A percentile compares a stretch with the other conserved stretches of the same genome.
These are phyloP conservation scores for Talaromyces verruculosus DNA, from an alignment of 2,329 filamentous ascomycete species.

Conservation along the genomic window DNA sequence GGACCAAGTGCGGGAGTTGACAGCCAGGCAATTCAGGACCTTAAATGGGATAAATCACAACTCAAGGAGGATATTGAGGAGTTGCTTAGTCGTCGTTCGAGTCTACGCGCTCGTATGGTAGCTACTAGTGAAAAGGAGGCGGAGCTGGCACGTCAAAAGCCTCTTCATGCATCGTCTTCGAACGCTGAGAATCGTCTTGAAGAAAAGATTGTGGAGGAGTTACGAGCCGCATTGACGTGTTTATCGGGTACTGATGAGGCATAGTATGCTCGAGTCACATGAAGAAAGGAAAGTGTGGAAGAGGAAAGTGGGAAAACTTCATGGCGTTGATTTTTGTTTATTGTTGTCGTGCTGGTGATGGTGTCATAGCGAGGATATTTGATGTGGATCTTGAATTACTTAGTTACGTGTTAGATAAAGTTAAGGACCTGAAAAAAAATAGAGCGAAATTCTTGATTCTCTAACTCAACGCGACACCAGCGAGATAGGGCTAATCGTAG, in stretches of 20 bases:
- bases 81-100: conserved; percentile 68
- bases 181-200: conserved; percentile 67
- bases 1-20: conserved; percentile 64
- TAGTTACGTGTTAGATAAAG: conserved; percentile 1
- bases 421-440: background rate
- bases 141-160: conserved; percentile 55
- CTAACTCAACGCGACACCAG: background rate
- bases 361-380: conserved; percentile 12
- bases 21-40: conserved; percentile 63
- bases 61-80: conserved; percentile 82
- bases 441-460: background rate
- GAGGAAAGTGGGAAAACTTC: background rate
- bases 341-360: background rate
- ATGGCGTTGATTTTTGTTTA: conserved; percentile 1
- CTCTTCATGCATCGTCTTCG: conserved; percentile 39
- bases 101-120: conserved; percentile 70
- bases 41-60: conserved; percentile 71
- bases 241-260: conserved; percentile 40
- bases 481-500: background rate
- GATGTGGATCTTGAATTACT: background rate
- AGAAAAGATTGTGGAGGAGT: conserved; percentile 69
- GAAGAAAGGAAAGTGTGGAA: background rate
- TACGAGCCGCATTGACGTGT: conserved; percentile 56
- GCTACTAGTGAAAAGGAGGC: conserved; percentile 71
- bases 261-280: background rate